A percentile compares a stretch with the other conserved stretches of the same genome.
phyloP scores from a whole-genome alignment of 73 alveolate genomes.

The Paramecium primaurelia region DNA sequence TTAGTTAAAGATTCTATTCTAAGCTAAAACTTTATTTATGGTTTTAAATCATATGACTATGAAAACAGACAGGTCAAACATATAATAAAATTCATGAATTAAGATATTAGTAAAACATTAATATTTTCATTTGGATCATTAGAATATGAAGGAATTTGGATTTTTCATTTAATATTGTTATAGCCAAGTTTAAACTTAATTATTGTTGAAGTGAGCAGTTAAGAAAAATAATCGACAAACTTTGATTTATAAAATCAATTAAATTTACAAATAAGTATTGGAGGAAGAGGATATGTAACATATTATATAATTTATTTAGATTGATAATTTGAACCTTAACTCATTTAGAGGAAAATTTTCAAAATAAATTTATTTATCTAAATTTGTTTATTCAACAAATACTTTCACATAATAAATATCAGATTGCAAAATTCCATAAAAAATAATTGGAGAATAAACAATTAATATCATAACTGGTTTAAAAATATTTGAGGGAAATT shows the following conservation, averaged over 20 bases:
- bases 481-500: not conserved
- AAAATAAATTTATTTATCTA: not conserved
- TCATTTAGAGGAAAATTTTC: not conserved
- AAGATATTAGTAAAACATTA: not conserved
- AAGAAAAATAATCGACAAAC: not conserved
- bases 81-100: not conserved
- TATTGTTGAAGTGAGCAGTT: not conserved
- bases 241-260: not conserved
- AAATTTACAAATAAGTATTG: not conserved
- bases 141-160: not conserved
- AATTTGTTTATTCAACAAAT: not conserved
- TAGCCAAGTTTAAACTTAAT: not conserved
- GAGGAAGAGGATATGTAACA: not conserved
- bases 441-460: not conserved
- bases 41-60: not conserved
- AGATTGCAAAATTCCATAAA: not conserved
- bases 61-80: not conserved
- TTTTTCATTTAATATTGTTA: not conserved
- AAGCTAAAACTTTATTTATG: not conserved
- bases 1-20: not conserved
- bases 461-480: not conserved
- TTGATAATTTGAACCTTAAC: not conserved
- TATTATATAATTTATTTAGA: not conserved
- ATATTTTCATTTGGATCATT: not conserved
- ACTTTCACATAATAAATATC: not conserved